Percentiles rank a stretch among this genome's conserved stretches.
Evolutionary conservation across 2,329 filamentous ascomycete species (phyloP).

Genomic region (Colletotrichum sp.): DNA sequence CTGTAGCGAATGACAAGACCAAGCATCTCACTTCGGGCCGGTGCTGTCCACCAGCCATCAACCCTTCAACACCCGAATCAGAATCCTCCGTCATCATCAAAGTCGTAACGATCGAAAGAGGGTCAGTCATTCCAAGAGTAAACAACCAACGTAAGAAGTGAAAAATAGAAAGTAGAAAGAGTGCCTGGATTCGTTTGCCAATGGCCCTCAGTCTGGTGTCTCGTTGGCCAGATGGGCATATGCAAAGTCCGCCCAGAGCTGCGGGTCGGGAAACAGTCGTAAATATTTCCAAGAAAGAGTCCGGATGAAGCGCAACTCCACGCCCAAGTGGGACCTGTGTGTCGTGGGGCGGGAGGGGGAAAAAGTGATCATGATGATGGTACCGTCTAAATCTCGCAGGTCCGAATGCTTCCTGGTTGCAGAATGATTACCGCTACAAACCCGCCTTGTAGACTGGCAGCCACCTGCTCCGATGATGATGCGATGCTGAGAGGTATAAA

Average conservation of each 20-base stretch:
- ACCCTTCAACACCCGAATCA: background rate
- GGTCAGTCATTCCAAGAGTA: conserved; percentile 19
- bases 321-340: background rate
- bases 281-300: conserved; percentile 18
- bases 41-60: background rate
- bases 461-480: conserved; percentile 7
- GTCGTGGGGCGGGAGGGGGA: background rate
- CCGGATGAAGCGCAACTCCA: background rate
- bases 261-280: background rate
- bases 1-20: conserved; percentile 6
- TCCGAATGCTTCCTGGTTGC: conserved; percentile 16
- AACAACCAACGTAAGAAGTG: conserved; percentile 10
- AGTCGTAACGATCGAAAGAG: conserved; percentile 20
- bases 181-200: background rate
- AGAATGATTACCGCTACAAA: conserved; percentile 3
- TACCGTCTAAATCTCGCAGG: conserved; percentile 16
- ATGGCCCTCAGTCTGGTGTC: background rate
- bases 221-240: background rate
- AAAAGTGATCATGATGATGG: conserved; percentile 13
- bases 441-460: background rate
- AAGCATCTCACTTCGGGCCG: background rate
- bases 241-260: background rate
- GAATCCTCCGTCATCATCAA: conserved; percentile 17
- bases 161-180: background rate
- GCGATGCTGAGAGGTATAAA: conserved; percentile 21